Base-by-base conservation (phyloP, 129 eudicot genomes). In the Sambucus nigra region DNA sequence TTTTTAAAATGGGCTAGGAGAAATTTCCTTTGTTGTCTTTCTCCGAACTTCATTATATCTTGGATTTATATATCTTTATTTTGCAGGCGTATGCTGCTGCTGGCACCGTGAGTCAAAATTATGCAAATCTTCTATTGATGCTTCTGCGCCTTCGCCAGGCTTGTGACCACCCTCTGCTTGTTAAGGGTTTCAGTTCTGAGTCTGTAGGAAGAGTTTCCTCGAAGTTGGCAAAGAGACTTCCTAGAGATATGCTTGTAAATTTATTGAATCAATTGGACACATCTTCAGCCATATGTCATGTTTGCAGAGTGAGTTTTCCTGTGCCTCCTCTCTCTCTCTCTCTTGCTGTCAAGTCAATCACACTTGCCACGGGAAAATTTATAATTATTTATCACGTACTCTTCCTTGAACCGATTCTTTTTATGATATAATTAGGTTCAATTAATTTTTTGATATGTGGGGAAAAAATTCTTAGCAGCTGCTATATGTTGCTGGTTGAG, bases 71-170 rank as follows among this genome's bases (percentile, higher is more conserved):
- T 28, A 40, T 23, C 11, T 49, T 58, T 15, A 11, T 74, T 52
- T 53, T 74, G 70, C 82, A 91, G 98, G 88, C 77, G 13, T 91
- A 79, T 67, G 98, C 98, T 49, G 98, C 79, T 57, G 95, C 94
- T 69, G 98, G 98, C 39, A 91, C 98, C 15, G 72, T 91, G 25
- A 79, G 52, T 67, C 94, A 91, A 65, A 91, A 91, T 64, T 91
- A 91, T 39, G 98, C 95, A 58, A 85, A 80, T 71, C 79, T 91
- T 56, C 74, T 91, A 31, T 71, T 91, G 82, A 66, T 91, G 98
- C 95, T 91, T 77, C 69, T 91, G 62, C 89, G 98, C 24, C 95
- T 91, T 79, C 98, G 95, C 39, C 98, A 85, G 68, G 95, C 94
- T 45, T 91, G 98, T 71, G 98, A 91, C 61, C 98, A 86, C 71